Evolutionary conservation across 2,329 filamentous ascomycete genomes (phyloP).

Genomic region (Aspergillaceae sp.): DNA sequence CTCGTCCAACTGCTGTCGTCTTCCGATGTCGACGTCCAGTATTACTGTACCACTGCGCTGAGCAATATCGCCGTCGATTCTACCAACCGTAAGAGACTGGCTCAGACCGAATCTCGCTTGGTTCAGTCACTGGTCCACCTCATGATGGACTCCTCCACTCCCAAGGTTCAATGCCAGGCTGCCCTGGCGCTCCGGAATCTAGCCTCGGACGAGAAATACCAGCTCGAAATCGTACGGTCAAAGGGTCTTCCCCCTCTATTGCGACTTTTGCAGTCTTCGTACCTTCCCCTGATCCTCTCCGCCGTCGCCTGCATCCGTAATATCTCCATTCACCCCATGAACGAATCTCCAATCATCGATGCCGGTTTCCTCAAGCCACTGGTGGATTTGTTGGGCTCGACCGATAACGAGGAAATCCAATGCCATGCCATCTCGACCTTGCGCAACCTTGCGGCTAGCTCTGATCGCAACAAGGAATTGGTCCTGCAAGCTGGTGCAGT

Average conservation of each 20-base stretch:
- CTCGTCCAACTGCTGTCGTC: slow-evolving; percentile 91
- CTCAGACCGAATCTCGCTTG: slow-evolving; percentile 80
- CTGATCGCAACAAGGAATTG: slow-evolving; percentile 95
- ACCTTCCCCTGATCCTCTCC: slow-evolving; percentile 88
- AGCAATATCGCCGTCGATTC: slow-evolving; percentile 97
- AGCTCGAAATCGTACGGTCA: slow-evolving; percentile 90
- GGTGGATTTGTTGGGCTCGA: slow-evolving; percentile 87
- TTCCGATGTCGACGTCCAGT: slow-evolving; percentile 92
- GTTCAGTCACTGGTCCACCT: slow-evolving; percentile 90
- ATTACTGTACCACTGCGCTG: slow-evolving; percentile 96
- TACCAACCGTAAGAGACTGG: slow-evolving; percentile 81
- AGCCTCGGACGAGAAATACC: slow-evolving; percentile 96
- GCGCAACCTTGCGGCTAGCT: slow-evolving; percentile 90
- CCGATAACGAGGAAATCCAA: slow-evolving; percentile 97
- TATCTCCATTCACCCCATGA: slow-evolving; percentile 94
- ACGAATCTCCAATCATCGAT: slow-evolving; percentile 97
- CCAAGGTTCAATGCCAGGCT: slow-evolving; percentile 96
- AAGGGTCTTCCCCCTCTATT: slow-evolving; percentile 78
- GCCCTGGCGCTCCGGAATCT: slow-evolving; percentile 88
- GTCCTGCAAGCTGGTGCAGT: slow-evolving; percentile 93
- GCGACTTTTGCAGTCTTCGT: slow-evolving; percentile 85
- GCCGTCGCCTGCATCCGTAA: slow-evolving; percentile 97
- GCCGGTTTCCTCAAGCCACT: slow-evolving; percentile 90
- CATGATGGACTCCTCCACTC: slow-evolving; percentile 98
- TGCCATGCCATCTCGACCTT: slow-evolving; percentile 97